These are phyloP conservation scores for Tolypocladium paradoxum DNA, from an alignment of 2,329 filamentous ascomycete species.

Conservation along the genomic window DNA sequence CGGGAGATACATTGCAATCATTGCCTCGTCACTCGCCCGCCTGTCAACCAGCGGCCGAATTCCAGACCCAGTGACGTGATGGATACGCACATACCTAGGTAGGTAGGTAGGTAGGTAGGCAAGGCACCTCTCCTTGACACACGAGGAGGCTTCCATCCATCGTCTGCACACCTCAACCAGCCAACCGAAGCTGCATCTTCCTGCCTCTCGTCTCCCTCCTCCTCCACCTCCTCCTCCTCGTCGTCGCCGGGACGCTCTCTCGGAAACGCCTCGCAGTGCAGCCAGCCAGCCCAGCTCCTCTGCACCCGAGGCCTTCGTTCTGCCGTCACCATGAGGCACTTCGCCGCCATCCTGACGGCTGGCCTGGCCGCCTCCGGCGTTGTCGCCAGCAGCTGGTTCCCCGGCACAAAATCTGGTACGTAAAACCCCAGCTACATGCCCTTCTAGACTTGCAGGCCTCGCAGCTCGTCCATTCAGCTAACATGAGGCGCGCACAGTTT, in stretches of 20 bases:
- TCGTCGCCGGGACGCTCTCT: not conserved
- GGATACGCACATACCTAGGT: not conserved
- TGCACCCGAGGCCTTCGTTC: not conserved
- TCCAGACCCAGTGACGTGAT: slow-evolving; percentile 8
- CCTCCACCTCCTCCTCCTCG: no score
- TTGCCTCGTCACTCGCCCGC: no score
- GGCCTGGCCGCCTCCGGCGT: slow-evolving; percentile 61
- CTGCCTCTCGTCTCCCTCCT: not conserved
- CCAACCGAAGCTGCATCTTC: not conserved
- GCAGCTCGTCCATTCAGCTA: not conserved
- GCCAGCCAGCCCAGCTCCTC: not conserved
- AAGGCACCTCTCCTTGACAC: not conserved
- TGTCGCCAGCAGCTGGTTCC: slow-evolving; percentile 73
- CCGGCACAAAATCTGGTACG: slow-evolving; percentile 64
- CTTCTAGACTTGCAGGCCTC: not conserved
- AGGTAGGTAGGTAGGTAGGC: no score
- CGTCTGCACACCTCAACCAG: not conserved
- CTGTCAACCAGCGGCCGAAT: not conserved
- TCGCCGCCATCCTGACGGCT: slow-evolving; percentile 58
- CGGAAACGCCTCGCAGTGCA: not conserved
- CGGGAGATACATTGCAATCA: not conserved
- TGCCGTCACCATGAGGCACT: slow-evolving; percentile 59
- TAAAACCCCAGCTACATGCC: not conserved
- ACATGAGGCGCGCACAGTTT: slow-evolving; percentile 43
- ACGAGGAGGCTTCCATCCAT: not conserved